These are phyloP conservation scores for Sporothrix phasma DNA, from an alignment of 2,329 filamentous ascomycete genomes.

Conservation along the genomic window DNA sequence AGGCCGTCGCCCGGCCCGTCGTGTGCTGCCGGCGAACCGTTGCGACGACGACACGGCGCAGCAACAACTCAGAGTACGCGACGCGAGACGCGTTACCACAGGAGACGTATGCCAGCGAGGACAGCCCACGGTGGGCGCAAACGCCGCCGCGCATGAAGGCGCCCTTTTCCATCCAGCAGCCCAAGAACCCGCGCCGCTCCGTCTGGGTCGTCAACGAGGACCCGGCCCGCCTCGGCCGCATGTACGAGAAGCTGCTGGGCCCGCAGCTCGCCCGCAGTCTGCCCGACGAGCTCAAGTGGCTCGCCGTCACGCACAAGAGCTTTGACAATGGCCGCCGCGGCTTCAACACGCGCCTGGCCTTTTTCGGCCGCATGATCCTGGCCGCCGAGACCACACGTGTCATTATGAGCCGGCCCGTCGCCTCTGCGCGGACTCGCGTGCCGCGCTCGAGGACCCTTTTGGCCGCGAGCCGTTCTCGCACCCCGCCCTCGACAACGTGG, in stretches of 20 bases:
- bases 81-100: not conserved
- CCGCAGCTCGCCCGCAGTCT: slow-evolving; percentile 61
- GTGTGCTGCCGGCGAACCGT: not conserved
- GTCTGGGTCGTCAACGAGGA: slow-evolving; percentile 65
- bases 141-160: slow-evolving; percentile 63
- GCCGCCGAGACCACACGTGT: slow-evolving; percentile 22
- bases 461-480: slow-evolving; percentile 59
- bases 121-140: slow-evolving; percentile 55
- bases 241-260: slow-evolving; percentile 70
- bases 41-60: not conserved
- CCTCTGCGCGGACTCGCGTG: not conserved
- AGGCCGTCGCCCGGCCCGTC: not conserved
- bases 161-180: slow-evolving; percentile 52
- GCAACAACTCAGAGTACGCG: not conserved
- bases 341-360: slow-evolving; percentile 89
- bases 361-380: slow-evolving; percentile 43
- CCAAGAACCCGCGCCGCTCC: slow-evolving; percentile 42
- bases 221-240: slow-evolving; percentile 61
- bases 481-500: slow-evolving; percentile 59
- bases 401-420: slow-evolving; percentile 20
- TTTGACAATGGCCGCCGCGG: slow-evolving; percentile 91
- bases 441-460: slow-evolving; percentile 23
- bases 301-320: slow-evolving; percentile 95
- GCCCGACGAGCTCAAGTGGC: slow-evolving; percentile 89
- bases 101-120: slow-evolving; percentile 3